phyloP scores from a whole-genome alignment of 2,329 filamentous ascomycete species.

The Fusarium sublunatum region DNA sequence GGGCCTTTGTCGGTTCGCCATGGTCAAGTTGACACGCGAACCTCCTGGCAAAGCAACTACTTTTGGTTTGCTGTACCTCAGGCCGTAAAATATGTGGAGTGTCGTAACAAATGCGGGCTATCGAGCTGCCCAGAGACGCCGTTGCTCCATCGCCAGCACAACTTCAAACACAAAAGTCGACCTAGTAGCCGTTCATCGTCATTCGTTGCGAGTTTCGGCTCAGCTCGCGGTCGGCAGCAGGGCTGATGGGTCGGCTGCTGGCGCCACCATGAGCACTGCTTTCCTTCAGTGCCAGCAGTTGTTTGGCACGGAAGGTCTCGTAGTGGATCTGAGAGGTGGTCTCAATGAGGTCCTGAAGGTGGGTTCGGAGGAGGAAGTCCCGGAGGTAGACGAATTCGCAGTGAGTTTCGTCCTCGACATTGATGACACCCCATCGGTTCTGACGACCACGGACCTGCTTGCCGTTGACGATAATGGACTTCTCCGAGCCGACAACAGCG shows the following conservation, averaged over 20 bases:
- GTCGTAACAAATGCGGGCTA: slow-evolving; percentile 48
- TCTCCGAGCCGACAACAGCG: slow-evolving; percentile 97
- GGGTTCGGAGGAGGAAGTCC: slow-evolving; percentile 98
- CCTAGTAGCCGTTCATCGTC: slow-evolving; percentile 98
- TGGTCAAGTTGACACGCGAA: slow-evolving; percentile 29
- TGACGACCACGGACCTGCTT: slow-evolving; percentile 97
- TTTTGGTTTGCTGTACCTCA: slow-evolving; percentile 47
- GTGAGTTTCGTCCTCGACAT: slow-evolving; percentile 99
- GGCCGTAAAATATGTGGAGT: slow-evolving; percentile 48
- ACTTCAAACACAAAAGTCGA: slow-evolving; percentile 46
- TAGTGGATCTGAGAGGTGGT: slow-evolving; percentile 99
- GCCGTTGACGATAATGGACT: slow-evolving; percentile 96
- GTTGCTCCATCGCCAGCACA: slow-evolving; percentile 49
- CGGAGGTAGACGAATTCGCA: slow-evolving; percentile 99
- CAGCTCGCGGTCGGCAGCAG: slow-evolving; percentile 91
- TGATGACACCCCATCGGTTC: slow-evolving; percentile 99
- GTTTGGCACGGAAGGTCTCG: slow-evolving; percentile 99
- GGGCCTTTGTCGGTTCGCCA: slow-evolving; percentile 32
- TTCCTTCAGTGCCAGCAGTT: slow-evolving; percentile 97
- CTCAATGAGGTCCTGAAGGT: slow-evolving; percentile 98
- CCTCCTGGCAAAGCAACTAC: slow-evolving; percentile 40
- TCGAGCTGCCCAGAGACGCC: slow-evolving; percentile 50
- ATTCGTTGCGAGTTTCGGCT: slow-evolving; percentile 97
- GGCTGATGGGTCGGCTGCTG: slow-evolving; percentile 90
- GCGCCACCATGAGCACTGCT: slow-evolving; percentile 86